Evolutionary conservation across 345 rosid genomes (phyloP), one percentile per base, ranked within the genome.

Genomic region (Citrus reticulata): DNA sequence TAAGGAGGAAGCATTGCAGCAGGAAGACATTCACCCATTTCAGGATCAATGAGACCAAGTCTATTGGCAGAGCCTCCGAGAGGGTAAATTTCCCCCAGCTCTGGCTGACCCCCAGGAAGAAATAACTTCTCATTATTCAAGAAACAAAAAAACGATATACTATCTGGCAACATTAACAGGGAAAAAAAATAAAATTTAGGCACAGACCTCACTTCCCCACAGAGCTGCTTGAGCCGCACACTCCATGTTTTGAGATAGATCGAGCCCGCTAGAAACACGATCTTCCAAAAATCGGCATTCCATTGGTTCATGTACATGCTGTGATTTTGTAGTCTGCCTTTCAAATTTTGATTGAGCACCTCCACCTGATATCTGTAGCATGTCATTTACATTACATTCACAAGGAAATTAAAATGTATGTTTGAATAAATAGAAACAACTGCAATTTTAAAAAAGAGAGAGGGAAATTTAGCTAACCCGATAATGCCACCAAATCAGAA

Each of bases 51-150:
- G 81, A 93, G 88, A 78, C 96, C 96, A 77, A 91, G 90, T 81
- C 97, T 89, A 77, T 95, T 97, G 4, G 95, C 98, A 22, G 98
- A 93, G 77, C 95, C 99, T 76, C 97, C 96, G 70, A 95, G 82
- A 40, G 95, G 97, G 80, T 95, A 95, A 80, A 95, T 93, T 90
- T 95, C 99, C 77, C 99, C 97, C n/a, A 93, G 79, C 74, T 88
- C 90, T 88, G 98, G 97, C 88, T 93, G 82, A 79, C 97, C 98
- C 98, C 97, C 90, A 87, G 54, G 86, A 85, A 81, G 61, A 81
- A 72, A 88, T 74, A 86, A 75, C 88, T 87, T 82, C 87, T 87
- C 81, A 83, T 87, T 77, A 86, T 81, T 79, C 90, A 75, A 83
- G 76, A 76, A 80, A 75, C 73, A 42, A 35, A 25, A 25, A 24